These are phyloP conservation scores for Eucalyptus tenuipes DNA, from an alignment of 345 rosid species.

Conservation along the genomic window DNA sequence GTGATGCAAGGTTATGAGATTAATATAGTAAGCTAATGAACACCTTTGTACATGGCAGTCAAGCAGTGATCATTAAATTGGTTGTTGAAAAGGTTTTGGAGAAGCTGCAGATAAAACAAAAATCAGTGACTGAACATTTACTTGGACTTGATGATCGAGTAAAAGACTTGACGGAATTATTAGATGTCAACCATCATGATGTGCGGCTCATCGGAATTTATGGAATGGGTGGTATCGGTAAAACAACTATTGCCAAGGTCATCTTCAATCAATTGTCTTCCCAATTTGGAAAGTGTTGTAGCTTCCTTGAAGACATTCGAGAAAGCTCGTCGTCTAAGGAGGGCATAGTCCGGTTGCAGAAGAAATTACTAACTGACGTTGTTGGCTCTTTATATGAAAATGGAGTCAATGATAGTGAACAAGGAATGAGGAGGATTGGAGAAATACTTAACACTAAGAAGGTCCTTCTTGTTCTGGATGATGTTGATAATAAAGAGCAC, in stretches of 20 bases:
- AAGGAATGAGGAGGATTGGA: too few species aligned
- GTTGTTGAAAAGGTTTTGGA: background rate
- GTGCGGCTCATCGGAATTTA: background rate
- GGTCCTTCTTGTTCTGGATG: accelerated
- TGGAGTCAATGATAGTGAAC: too few species aligned
- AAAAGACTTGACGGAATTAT: background rate
- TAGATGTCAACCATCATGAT: background rate
- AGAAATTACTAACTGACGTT: too few species aligned
- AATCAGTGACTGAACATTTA: too few species aligned
- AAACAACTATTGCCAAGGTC: background rate
- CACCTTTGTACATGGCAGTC: background rate
- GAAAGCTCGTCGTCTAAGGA: too few species aligned
- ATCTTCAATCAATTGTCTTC: too few species aligned
- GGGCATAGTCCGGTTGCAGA: too few species aligned
- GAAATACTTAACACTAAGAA: too few species aligned
- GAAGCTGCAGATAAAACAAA: background rate
- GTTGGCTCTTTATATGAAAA: accelerated
- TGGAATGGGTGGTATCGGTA: background rate
- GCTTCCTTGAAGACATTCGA: too few species aligned
- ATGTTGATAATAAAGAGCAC: too few species aligned
- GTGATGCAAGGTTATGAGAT: background rate
- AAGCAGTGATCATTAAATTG: background rate
- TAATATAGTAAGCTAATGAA: background rate
- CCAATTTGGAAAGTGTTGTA: too few species aligned
- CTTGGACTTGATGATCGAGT: background rate